phyloP scores from a whole-genome alignment of 2,329 filamentous ascomycete species.

The Clonostachys sp. region DNA sequence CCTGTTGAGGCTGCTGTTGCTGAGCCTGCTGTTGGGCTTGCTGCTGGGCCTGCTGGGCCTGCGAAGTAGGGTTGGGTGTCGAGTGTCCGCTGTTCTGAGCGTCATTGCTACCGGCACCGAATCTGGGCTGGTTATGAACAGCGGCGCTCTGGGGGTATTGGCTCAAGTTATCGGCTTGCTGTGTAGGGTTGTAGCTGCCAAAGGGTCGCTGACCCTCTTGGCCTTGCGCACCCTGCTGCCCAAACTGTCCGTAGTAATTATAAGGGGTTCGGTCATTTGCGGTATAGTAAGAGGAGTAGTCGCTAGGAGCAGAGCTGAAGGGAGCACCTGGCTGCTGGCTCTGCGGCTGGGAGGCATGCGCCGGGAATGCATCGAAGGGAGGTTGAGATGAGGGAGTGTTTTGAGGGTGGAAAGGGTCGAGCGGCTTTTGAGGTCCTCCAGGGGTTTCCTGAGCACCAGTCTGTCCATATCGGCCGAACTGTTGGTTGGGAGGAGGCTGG shows the following conservation, averaged over 20 bases:
- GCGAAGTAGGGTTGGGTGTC: constrained; percentile 75
- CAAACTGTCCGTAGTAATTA: constrained; percentile 67
- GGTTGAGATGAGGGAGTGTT: constrained; percentile 40
- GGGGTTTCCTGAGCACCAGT: constrained; percentile 54
- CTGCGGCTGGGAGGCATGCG: constrained; percentile 55
- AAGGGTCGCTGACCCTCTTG: constrained; percentile 75
- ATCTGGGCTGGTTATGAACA: constrained; percentile 51
- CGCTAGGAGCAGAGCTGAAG: constrained; percentile 70
- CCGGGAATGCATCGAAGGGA: constrained; percentile 58
- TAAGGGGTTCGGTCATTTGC: constrained; percentile 73
- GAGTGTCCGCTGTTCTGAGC: constrained; percentile 83
- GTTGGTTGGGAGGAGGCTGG: constrained; percentile 24
- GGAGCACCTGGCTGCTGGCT: constrained; percentile 56
- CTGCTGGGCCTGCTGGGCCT: constrained; percentile 42
- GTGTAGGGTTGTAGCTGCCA: constrained; percentile 67
- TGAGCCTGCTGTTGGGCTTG: constrained; percentile 29
- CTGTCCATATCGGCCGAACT: constrained; percentile 68
- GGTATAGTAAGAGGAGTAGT: constrained; percentile 84
- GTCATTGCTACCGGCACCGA: constrained; percentile 55
- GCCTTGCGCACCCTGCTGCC: constrained; percentile 51
- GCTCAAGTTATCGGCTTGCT: constrained; percentile 60
- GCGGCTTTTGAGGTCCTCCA: constrained; percentile 67
- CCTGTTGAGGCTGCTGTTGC: constrained; percentile 35
- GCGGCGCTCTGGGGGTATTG: constrained; percentile 70
- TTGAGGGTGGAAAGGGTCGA: constrained; percentile 83